Conservation (phyloP, 305 asterid genomes). For the Fraxinus paxiana region DNA sequence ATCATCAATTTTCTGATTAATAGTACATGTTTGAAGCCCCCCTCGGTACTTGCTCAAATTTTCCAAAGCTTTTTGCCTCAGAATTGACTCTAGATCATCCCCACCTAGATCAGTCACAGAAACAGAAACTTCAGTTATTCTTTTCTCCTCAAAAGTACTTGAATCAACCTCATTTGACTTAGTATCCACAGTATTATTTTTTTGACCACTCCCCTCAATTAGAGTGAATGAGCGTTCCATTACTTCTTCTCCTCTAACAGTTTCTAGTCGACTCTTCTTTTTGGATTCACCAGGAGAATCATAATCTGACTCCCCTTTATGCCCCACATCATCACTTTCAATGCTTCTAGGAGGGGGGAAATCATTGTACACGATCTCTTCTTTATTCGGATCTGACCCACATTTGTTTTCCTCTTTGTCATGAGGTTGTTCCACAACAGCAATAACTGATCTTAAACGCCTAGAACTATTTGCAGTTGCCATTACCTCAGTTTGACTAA, state of each 20-base stretch:
- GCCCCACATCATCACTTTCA: slow-evolving; percentile 46
- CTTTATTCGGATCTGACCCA: slow-evolving; percentile 48
- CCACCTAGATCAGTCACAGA: slow-evolving; percentile 34
- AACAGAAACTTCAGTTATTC: slow-evolving; percentile 21
- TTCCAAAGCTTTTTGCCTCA: slow-evolving; percentile 90
- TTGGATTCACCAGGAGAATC: slow-evolving; percentile 28
- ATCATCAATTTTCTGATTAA: slow-evolving; percentile 18
- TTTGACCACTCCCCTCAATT: slow-evolving; percentile 18
- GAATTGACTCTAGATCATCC: slow-evolving; percentile 52
- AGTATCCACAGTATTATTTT: slow-evolving; percentile 18
- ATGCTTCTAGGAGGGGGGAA: slow-evolving; percentile 59
- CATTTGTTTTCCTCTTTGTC: slow-evolving; percentile 36
- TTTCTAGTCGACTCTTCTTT: slow-evolving; percentile 27
- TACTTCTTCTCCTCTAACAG: slow-evolving; percentile 27
- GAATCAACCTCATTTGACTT: slow-evolving; percentile 15
- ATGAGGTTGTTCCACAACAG: slow-evolving; percentile 32
- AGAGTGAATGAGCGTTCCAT: slow-evolving; percentile 21
- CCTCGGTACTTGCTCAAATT: slow-evolving; percentile 61
- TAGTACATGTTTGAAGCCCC: slow-evolving; percentile 30
- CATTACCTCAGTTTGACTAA: slow-evolving; percentile 29
- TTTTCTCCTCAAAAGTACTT: slow-evolving; percentile 20
- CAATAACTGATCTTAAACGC: slow-evolving; percentile 74
- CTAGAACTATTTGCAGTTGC: slow-evolving; percentile 37
- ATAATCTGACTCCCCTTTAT: slow-evolving; percentile 31
- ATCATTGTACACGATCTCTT: slow-evolving; percentile 59